Percentiles rank a stretch among this genome's conserved stretches.
Conservation (phyloP, 768 basidiomycete species). For the Ramaria rubella region DNA sequence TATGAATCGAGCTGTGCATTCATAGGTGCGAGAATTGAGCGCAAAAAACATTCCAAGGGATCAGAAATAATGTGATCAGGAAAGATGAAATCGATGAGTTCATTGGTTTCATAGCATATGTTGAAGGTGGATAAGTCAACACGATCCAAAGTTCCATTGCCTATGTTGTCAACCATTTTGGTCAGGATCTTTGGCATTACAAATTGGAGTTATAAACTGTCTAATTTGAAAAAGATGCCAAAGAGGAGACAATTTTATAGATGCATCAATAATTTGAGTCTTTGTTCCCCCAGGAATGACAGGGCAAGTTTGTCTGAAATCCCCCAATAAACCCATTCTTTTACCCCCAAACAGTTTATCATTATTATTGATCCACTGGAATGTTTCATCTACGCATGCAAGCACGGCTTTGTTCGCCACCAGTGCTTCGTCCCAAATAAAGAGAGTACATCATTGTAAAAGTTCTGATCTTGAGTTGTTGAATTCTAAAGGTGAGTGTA, state of each 20-base stretch:
- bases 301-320: too few species aligned
- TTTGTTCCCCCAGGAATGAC: too few species aligned
- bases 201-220: constrained; percentile 28
- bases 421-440: constrained; percentile 37
- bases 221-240: constrained; percentile 27
- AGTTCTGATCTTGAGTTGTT: constrained; percentile 27
- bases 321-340: too few species aligned
- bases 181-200: constrained; percentile 32
- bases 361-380: too few species aligned
- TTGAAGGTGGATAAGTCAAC: too few species aligned
- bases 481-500: constrained; percentile 26
- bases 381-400: too few species aligned
- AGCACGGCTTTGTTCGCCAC: constrained; percentile 33
- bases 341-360: too few species aligned
- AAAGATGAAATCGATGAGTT: too few species aligned
- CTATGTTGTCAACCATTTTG: constrained; percentile 32
- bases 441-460: constrained; percentile 37
- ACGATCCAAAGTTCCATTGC: too few species aligned
- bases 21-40: constrained; percentile 33
- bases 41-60: constrained; percentile 22
- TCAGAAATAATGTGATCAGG: too few species aligned
- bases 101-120: too few species aligned
- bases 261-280: too few species aligned
- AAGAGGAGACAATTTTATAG: constrained; percentile 29
- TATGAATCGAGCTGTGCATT: constrained; percentile 31